Percentiles rank a stretch among this genome's conserved stretches.
phyloP scores from a whole-genome alignment of 1,284 basidiomycete genomes.

The Thelephora terrestris region DNA sequence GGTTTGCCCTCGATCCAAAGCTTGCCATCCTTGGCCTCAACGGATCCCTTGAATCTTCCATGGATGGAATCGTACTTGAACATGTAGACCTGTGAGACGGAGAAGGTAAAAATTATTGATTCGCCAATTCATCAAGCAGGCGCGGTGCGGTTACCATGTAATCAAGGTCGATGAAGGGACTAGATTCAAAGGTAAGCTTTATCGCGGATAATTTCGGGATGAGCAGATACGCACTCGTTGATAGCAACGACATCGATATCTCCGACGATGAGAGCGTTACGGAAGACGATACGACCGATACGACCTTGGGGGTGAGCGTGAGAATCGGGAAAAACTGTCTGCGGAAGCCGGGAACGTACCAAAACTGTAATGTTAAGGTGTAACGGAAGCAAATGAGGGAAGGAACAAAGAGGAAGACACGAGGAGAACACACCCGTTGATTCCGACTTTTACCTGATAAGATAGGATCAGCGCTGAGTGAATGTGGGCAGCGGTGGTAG shows the following conservation, averaged over 20 bases:
- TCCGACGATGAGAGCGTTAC: conserved; percentile 79
- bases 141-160: conserved; percentile 68
- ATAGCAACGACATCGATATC: conserved; percentile 80
- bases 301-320: conserved; percentile 50
- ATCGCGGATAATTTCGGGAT: conserved; percentile 7
- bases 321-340: conserved; percentile 6
- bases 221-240: conserved; percentile 63
- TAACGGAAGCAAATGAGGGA: conserved; percentile 4
- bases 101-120: conserved; percentile 1
- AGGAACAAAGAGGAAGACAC: conserved; percentile 7
- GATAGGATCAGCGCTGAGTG: too few species aligned
- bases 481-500: neutral
- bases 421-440: conserved; percentile 63
- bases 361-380: conserved; percentile 45
- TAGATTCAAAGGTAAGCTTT: conserved; percentile 18
- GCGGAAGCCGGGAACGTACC: conserved; percentile 40
- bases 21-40: conserved; percentile 83
- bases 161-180: conserved; percentile 91
- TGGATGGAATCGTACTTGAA: conserved; percentile 99
- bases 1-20: conserved; percentile 78
- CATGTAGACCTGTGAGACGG: conserved; percentile 77
- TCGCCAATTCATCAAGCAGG: neutral
- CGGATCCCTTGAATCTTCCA: conserved; percentile 86
- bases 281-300: conserved; percentile 96
- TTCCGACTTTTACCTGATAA: conserved; percentile 73